phyloP scores from a whole-genome alignment of 805 yeast genomes.

The Ascoidea rubescens region DNA sequence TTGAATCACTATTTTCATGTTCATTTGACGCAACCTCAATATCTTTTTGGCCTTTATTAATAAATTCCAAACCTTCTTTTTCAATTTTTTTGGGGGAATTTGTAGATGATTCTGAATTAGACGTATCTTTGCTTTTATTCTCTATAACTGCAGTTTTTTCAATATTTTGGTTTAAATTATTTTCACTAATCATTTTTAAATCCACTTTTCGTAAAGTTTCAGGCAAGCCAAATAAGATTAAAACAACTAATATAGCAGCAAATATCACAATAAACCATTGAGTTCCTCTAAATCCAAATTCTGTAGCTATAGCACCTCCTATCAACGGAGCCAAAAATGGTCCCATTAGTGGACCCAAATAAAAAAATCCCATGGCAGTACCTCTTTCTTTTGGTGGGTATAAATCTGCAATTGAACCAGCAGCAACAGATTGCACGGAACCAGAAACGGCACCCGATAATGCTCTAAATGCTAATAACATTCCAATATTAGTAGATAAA shows the following conservation, averaged over 20 bases:
- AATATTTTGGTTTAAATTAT: constrained; percentile 19
- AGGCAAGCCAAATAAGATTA: constrained; percentile 51
- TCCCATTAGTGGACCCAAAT: constrained; percentile 70
- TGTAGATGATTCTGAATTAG: too few relatives aligned
- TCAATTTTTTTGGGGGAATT: constrained; percentile 1
- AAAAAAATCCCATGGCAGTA: constrained; percentile 63
- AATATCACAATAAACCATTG: constrained; percentile 72
- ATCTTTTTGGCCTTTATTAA: neutral
- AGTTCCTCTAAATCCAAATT: constrained; percentile 82
- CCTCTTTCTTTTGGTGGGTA: constrained; percentile 60
- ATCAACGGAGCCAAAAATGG: constrained; percentile 69
- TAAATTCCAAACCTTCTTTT: neutral
- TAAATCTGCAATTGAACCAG: constrained; percentile 74
- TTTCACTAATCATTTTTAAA: neutral
- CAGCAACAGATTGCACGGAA: constrained; percentile 80
- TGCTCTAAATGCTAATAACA: constrained; percentile 56
- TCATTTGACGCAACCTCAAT: constrained; percentile 1
- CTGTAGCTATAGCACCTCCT: constrained; percentile 60
- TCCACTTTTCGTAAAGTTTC: constrained; percentile 65
- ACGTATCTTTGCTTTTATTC: neutral
- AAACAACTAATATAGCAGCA: constrained; percentile 36
- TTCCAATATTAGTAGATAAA: constrained; percentile 41
- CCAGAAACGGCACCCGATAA: constrained; percentile 74
- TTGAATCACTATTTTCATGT: constrained; percentile 3
- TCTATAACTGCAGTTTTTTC: neutral